These are phyloP conservation scores for Lepidium sativum DNA, from an alignment of 345 rosid genomes.

Conservation along the genomic window DNA sequence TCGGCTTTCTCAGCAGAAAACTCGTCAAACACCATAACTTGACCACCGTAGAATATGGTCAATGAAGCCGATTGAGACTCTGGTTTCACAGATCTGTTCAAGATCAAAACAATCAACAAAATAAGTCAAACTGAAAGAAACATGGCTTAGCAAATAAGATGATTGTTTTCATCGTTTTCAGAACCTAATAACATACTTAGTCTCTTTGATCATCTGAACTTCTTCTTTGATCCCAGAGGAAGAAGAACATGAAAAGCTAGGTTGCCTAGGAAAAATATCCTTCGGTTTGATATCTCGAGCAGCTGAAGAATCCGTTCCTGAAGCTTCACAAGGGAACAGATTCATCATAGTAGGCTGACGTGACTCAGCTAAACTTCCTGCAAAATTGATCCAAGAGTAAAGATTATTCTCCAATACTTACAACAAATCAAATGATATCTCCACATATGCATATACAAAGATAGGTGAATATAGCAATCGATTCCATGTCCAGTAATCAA, in stretches of 20 bases:
- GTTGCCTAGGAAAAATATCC: slow-evolving; percentile 50
- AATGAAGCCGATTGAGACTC: slow-evolving; percentile 45
- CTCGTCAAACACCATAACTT: slow-evolving; percentile 63
- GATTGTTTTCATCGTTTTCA: not conserved
- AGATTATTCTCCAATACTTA: not conserved
- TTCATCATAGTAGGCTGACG: slow-evolving; percentile 43
- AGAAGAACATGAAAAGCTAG: slow-evolving; percentile 34
- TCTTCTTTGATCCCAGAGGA: slow-evolving; percentile 32
- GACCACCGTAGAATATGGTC: slow-evolving; percentile 82
- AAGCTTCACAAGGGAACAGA: slow-evolving; percentile 41
- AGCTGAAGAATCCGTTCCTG: not conserved
- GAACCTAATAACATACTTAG: slow-evolving; percentile 36
- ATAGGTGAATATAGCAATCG: too few relatives aligned
- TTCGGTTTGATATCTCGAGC: slow-evolving; percentile 33
- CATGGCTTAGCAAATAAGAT: not conserved
- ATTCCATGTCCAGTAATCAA: not conserved
- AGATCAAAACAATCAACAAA: not conserved
- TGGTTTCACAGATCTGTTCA: slow-evolving; percentile 23
- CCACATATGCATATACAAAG: not conserved
- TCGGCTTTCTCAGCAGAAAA: slow-evolving; percentile 72
- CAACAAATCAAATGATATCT: not conserved
- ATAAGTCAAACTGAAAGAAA: not conserved
- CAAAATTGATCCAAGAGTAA: not conserved
- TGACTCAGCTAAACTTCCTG: slow-evolving; percentile 14
- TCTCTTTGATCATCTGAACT: slow-evolving; percentile 22